Evolutionary conservation across 495 filamentous ascomycete species (phyloP).

Genomic region (Aspergillus baeticus): DNA sequence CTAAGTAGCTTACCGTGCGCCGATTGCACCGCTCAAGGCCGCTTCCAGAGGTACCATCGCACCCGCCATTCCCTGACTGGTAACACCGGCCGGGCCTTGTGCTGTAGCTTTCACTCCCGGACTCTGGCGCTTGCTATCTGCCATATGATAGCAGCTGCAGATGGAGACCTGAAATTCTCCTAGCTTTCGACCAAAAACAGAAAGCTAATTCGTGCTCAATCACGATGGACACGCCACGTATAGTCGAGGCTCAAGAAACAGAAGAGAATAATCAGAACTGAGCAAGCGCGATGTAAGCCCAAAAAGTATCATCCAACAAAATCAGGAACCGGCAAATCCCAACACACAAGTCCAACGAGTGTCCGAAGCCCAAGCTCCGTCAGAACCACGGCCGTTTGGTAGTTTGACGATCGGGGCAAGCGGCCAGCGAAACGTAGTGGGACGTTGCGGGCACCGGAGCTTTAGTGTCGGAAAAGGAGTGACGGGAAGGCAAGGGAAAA

Average conservation of each 20-base stretch:
- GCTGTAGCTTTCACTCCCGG: conserved; percentile 38
- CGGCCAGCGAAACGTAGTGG: conserved; percentile 17
- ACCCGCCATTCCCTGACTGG: conserved; percentile 35
- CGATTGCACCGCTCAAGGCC: conserved; percentile 50
- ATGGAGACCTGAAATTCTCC: not conserved
- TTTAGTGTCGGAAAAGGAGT: conserved; percentile 21
- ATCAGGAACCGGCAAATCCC: not conserved
- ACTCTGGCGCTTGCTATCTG: conserved; percentile 49
- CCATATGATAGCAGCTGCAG: conserved; percentile 28
- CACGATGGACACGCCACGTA: not conserved
- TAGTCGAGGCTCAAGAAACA: not conserved
- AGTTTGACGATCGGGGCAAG: conserved; percentile 11
- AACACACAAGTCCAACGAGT: not conserved
- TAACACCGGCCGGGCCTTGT: conserved; percentile 24
- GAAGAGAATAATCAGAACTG: not conserved
- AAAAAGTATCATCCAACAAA: not conserved
- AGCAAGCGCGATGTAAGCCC: not conserved
- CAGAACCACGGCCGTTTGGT: conserved; percentile 10
- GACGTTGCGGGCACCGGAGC: conserved; percentile 22
- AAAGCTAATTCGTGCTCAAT: not conserved
- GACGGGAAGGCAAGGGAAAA: conserved; percentile 17
- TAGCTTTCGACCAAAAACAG: not conserved
- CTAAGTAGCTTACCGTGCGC: conserved; percentile 42
- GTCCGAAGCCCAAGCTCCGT: not conserved
- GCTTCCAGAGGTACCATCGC: conserved; percentile 46